Base-by-base conservation (phyloP, 1,284 basidiomycete genomes). In the Termitomyces sp. region DNA sequence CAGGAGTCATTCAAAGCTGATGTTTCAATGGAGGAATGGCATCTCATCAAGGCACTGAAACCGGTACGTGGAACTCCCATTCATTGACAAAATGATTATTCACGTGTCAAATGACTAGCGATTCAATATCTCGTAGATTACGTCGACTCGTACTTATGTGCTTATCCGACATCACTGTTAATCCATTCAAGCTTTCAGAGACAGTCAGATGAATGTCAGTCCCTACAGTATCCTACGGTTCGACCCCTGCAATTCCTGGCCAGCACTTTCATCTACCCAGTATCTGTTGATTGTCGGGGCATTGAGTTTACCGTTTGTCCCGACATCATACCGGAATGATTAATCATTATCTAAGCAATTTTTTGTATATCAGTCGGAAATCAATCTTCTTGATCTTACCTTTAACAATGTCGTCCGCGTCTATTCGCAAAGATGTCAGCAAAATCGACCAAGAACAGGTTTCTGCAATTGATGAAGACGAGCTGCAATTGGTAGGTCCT, bases 21-120 rank as follows among this genome's bases (percentile, higher is more conserved):
- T 67, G 93, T 97, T 28, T 82, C 88, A 24, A 88, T 83, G 59
- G 91, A 96, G 57, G 97, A 99, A 65, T 98, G 95, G 94, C 76
- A 88, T 16, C 80, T 98, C 55, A 94, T 99, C 69, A 95, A 91
- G 71, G 84, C 83, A 52, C 78, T 99, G 66, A 99, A 99, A 76
- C 79, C 83, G 16, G 89, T 95, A 66, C 57, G 84, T 67, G 24
- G 7, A 11, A 31, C 31, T 26, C 24, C 34, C n/a, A 19, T 31
- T 42, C 30, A 39, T 30, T n/a, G 30, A 31, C 11, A 33, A n/a
- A n/a, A 1, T 46, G 53, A 3, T 57, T 46, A 52, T 16, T 55
- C 44, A 18, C 24, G 39, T 37, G n/a, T 18, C 16, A n/a, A 11
- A 14, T 26, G 6, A 52, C 30, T 54, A 78, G 80, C 74, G 73